These are phyloP conservation scores for Mollisiaceae sp. DNA, from an alignment of 2,329 filamentous ascomycete genomes.

Conservation along the genomic window DNA sequence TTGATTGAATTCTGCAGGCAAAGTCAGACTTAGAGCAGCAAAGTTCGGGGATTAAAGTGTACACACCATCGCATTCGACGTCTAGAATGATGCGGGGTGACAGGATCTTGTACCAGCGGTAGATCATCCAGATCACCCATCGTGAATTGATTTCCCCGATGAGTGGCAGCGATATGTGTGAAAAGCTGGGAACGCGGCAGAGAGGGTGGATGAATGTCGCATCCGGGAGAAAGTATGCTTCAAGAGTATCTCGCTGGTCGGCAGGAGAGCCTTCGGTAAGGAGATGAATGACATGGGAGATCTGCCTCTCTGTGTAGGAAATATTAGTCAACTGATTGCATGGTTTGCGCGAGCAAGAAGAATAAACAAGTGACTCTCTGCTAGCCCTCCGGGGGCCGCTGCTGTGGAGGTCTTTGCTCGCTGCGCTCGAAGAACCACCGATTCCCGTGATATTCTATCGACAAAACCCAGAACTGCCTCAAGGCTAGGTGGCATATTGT, in stretches of 20 bases:
- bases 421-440: too few relatives aligned
- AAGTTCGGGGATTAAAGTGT: not conserved
- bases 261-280: slow-evolving; percentile 71
- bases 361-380: too few relatives aligned
- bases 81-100: slow-evolving; percentile 73
- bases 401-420: too few relatives aligned
- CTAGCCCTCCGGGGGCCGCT: too few relatives aligned
- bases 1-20: slow-evolving; percentile 67
- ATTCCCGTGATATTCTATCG: too few relatives aligned
- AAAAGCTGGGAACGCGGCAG: slow-evolving; percentile 68
- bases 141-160: slow-evolving; percentile 62
- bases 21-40: not conserved
- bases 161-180: slow-evolving; percentile 48
- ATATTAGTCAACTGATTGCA: not conserved
- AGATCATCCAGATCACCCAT: slow-evolving; percentile 70
- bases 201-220: slow-evolving; percentile 81
- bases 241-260: slow-evolving; percentile 67
- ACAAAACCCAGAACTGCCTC: too few relatives aligned
- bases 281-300: slow-evolving; percentile 67
- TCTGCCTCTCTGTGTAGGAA: slow-evolving; percentile 56
- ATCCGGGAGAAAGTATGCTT: slow-evolving; percentile 74
- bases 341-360: not conserved
- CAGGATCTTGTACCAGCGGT: slow-evolving; percentile 84
- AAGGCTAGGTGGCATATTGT: too few relatives aligned
- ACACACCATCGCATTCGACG: slow-evolving; percentile 62